phyloP scores from a whole-genome alignment of 2,329 filamentous ascomycete genomes.

The Fusarium torreyae region DNA sequence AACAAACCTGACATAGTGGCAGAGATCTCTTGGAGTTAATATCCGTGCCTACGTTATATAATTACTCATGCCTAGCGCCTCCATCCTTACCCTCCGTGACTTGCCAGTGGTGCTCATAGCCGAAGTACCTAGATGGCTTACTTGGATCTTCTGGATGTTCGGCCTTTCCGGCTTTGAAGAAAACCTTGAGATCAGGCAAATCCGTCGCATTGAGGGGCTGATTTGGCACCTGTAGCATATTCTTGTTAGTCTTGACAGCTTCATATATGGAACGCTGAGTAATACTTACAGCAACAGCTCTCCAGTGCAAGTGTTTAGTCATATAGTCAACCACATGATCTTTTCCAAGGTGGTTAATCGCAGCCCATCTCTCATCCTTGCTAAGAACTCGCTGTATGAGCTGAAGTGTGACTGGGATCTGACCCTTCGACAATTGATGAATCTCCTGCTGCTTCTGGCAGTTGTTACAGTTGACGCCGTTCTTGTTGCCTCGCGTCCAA shows the following conservation, averaged over 20 bases:
- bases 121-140: neutral
- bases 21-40: too few species aligned
- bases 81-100: neutral
- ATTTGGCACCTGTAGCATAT: neutral
- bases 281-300: neutral
- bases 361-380: neutral
- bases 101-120: neutral
- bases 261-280: neutral
- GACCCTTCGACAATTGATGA: slow-evolving; percentile 1
- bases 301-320: neutral
- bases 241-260: neutral
- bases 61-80: neutral
- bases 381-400: neutral
- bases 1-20: too few species aligned
- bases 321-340: neutral
- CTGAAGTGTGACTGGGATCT: slow-evolving; percentile 11
- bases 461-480: neutral
- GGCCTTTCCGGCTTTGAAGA: neutral
- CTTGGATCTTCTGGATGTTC: neutral
- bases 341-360: neutral
- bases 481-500: slow-evolving; percentile 9
- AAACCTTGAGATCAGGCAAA: neutral
- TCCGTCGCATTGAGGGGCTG: neutral
- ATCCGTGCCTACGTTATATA: neutral
- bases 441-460: slow-evolving; percentile 4